Evolutionary conservation across 2,329 filamentous ascomycete species (phyloP), one percentile per base, ranked within the genome.

Genomic region (Paracorniculantispora psalliotae): DNA sequence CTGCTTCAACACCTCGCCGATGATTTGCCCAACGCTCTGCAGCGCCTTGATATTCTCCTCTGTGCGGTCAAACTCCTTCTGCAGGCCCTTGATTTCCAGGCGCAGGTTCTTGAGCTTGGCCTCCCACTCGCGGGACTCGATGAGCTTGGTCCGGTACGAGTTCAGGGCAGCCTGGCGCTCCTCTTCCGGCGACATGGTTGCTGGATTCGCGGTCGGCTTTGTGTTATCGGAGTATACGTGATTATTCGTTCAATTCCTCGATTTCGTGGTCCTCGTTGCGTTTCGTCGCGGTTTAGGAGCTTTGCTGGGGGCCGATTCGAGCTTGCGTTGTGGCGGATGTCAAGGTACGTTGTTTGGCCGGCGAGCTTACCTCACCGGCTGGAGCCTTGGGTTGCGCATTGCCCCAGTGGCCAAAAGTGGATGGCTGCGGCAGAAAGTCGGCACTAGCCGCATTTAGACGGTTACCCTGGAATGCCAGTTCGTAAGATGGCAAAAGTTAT

Each of bases 21-120:
- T 97, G 76, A 99, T 99, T 79, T 99, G 94, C 53, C 94, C 94
- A 58, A 99, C 94, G 75, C 94, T 97, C 80, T 99, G 94, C 70
- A 99, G 80, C 66, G 94, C 94, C 81, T 99, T 99, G 82, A 99
- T 97, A 79, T 97, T 97, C 66, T 99, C 96, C 74, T 99, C 94
- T 57, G 94, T 97, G 66, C 93, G 87, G 74, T 99, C 93, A 71
- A 92, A 99, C 69, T 97, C 92, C 71, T 90, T 92, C 73, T 96
- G 91, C 58, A 97, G 78, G 61, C 89, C 91, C 80, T 97, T 99
- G 75, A 99, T 97, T 67, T 97, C 94, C 77, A 96, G 80, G 63
- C 94, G 90, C 68, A 99, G 80, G 56, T 88, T 85, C 81, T 97
- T 99, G 62, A 99, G 85, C 82, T 97, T 99, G 55, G 93, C 89